Evolutionary conservation across 176 grass and related monocot genomes (phyloP).

Genomic region (Bothriochloa decipiens): DNA sequence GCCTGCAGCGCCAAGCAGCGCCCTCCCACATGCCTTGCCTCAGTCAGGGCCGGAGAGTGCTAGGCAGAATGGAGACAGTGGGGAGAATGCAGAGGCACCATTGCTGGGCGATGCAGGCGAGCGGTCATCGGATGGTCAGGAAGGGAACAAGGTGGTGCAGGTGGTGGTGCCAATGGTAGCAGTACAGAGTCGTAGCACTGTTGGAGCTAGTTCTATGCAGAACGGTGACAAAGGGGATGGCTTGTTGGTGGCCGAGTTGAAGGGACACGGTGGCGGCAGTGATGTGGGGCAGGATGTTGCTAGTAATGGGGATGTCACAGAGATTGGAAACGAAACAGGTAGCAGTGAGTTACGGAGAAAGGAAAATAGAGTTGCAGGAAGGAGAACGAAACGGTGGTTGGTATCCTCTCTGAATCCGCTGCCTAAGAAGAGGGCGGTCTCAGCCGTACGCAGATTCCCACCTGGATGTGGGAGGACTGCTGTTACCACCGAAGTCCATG

Average conservation of each 20-base stretch:
- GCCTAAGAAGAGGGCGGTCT: slow-evolving; percentile 54
- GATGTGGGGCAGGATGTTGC: neutral
- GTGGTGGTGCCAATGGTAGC: neutral
- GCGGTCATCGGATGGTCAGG: neutral
- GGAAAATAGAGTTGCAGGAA: slow-evolving; percentile 10
- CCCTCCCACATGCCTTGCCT: no score
- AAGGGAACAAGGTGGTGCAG: neutral
- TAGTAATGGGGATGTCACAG: slow-evolving; percentile 14
- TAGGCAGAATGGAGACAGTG: neutral
- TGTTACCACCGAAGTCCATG: neutral
- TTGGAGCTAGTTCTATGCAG: neutral
- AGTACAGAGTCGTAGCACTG: neutral
- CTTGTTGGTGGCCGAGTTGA: neutral
- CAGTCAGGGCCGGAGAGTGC: neutral
- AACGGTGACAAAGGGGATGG: neutral
- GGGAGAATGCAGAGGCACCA: neutral
- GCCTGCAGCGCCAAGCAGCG: no score
- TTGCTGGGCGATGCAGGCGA: neutral
- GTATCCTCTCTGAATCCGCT: slow-evolving; percentile 46
- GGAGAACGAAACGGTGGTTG: slow-evolving; percentile 49
- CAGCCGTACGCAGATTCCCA: slow-evolving; percentile 54
- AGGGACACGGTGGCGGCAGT: neutral
- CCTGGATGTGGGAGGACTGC: slow-evolving; percentile 46
- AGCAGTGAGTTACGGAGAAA: slow-evolving; percentile 22
- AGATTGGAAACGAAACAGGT: neutral